These are phyloP conservation scores for Cercospora beticola DNA, from an alignment of 2,329 filamentous ascomycete genomes.

Conservation along the genomic window DNA sequence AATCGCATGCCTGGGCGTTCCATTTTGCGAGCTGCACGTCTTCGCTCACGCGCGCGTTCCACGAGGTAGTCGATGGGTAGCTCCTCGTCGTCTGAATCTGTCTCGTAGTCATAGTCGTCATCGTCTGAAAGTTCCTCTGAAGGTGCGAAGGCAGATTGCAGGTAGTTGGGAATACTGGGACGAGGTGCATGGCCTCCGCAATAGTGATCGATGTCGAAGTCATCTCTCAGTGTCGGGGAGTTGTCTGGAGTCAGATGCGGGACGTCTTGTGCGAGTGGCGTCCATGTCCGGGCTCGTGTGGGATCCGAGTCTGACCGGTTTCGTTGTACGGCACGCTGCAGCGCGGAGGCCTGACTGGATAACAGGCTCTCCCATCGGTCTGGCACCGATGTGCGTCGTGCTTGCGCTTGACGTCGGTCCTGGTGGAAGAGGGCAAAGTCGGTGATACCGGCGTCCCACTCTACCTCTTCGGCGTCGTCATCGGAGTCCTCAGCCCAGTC, in stretches of 20 bases:
- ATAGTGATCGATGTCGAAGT: slow-evolving; percentile 31
- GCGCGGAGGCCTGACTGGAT: slow-evolving; percentile 27
- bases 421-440: slow-evolving; percentile 38
- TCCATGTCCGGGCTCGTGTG: slow-evolving; percentile 18
- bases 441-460: slow-evolving; percentile 38
- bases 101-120: slow-evolving; percentile 25
- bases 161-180: slow-evolving; percentile 26
- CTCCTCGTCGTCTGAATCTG: slow-evolving; percentile 28
- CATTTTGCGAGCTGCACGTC: slow-evolving; percentile 21
- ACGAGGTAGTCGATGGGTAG: slow-evolving; percentile 31
- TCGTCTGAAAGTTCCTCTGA: slow-evolving; percentile 22
- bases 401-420: slow-evolving; percentile 32
- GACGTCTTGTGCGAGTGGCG: slow-evolving; percentile 27
- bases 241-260: slow-evolving; percentile 37
- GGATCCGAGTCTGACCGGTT: slow-evolving; percentile 22
- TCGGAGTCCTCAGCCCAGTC: slow-evolving; percentile 33
- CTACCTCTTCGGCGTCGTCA: slow-evolving; percentile 31
- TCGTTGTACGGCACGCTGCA: slow-evolving; percentile 31
- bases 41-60: slow-evolving; percentile 25
- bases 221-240: slow-evolving; percentile 34
- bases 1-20: slow-evolving; percentile 34
- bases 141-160: slow-evolving; percentile 23
- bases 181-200: slow-evolving; percentile 14
- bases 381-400: slow-evolving; percentile 26
- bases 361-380: slow-evolving; percentile 32